phyloP scores from a whole-genome alignment of 352 stramenopile species.

The Phytophthora europaea region DNA sequence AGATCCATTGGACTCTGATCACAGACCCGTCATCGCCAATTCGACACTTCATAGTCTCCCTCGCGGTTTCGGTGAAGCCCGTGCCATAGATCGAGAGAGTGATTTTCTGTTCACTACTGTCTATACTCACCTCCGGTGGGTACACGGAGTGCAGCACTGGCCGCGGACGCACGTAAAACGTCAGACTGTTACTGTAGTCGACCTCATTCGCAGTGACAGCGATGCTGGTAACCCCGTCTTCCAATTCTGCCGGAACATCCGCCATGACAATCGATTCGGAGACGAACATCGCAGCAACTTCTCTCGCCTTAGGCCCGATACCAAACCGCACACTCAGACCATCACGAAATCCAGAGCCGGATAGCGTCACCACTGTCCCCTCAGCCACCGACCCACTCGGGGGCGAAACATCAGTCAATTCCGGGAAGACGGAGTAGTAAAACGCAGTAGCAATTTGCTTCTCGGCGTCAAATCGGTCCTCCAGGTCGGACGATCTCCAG shows the following conservation, averaged over 20 bases:
- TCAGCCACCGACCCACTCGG: conserved; percentile 29
- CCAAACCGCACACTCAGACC: conserved; percentile 40
- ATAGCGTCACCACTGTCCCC: conserved; percentile 37
- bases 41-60: conserved; percentile 39
- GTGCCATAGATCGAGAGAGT: conserved; percentile 36
- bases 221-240: conserved; percentile 29
- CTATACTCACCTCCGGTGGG: conserved; percentile 31
- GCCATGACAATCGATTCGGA: conserved; percentile 26
- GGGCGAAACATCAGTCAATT: conserved; percentile 30
- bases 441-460: conserved; percentile 27
- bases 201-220: conserved; percentile 40
- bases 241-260: conserved; percentile 29
- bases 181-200: conserved; percentile 47
- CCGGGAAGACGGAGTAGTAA: conserved; percentile 35
- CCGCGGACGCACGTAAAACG: conserved; percentile 40
- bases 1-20: conserved; percentile 37
- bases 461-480: conserved; percentile 28
- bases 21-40: conserved; percentile 30
- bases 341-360: conserved; percentile 37
- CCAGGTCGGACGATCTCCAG: conserved; percentile 27
- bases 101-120: neutral
- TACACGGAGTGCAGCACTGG: conserved; percentile 35
- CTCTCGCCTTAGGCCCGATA: conserved; percentile 8
- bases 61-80: conserved; percentile 39
- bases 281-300: conserved; percentile 24